Evolutionary conservation across 1,284 basidiomycete genomes (phyloP), one percentile per base, ranked within the genome.

Genomic region (Mycosarcoma mackinlayi): DNA sequence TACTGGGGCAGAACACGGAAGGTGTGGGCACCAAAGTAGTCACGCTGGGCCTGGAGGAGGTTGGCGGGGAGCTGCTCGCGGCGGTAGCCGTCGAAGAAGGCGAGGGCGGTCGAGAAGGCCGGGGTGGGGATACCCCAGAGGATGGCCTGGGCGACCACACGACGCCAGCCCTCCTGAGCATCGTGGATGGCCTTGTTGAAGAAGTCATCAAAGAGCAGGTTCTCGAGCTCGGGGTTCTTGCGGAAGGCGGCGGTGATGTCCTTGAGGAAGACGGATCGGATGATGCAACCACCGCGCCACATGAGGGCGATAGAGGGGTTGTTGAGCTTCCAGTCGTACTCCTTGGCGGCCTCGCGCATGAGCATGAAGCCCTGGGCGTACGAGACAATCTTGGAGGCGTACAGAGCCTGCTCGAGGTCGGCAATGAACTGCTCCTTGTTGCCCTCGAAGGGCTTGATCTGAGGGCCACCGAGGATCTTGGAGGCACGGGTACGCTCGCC

Each of bases 241-340:
- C 89, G 86, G 87, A 94, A 98, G 27, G 96, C 95, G 46, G 88
- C 84, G 72, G 94, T 92, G 63, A 82, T 82, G 73, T 82, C 79
- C 78, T 81, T 80, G 55, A 82, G 70, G 74, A 82, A 82, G 44
- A 81, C 79, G 57, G 83, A 84, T 62, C 84, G 81, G 88, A 99
- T 98, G 85, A 99, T 99, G 85, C 96, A 98, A 74, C 96, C 96
- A 76, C 96, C 96, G 82, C 95, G 93, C 96, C 96, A 99, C 93
- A 99, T 98, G 76, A 88, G 89, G 47, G 96, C 96, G 83, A 99
- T 98, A 71, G 94, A 94, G 80, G 94, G 91, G 84, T 96, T 96
- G 87, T 85, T 85, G 67, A 85, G 79, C 75, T 81, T 81, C 85
- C 84, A 85, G 86, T 83, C 78, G 92, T 87, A 93, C 87, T 95